Percentiles rank a stretch among this genome's conserved stretches.
These are phyloP conservation scores for Schizophyllum commune DNA, from an alignment of 1,284 basidiomycete species.

Conservation along the genomic window DNA sequence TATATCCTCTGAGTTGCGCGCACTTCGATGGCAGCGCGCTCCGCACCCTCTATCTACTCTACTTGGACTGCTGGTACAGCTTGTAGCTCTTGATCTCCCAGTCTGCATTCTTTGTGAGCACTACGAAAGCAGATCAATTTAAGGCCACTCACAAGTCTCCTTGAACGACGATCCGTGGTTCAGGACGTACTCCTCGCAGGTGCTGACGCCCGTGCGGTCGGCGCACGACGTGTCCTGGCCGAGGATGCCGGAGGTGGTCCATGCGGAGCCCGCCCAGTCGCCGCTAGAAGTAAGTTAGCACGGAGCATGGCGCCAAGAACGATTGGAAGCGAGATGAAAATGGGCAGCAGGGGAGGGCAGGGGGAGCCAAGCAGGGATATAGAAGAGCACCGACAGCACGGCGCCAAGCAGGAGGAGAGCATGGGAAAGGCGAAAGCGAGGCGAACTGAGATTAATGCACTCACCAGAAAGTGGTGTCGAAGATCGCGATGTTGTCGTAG, in stretches of 20 bases:
- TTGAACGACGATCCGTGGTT: constrained; percentile 62
- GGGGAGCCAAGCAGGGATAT: no score
- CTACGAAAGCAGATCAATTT: background rate
- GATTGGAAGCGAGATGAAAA: no score
- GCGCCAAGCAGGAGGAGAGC: background rate
- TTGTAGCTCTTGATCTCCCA: constrained; percentile 50
- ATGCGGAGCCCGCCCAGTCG: constrained; percentile 82
- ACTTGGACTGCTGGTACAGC: no score
- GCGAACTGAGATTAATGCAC: constrained; percentile 22
- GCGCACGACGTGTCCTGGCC: constrained; percentile 81
- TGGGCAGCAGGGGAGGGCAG: no score
- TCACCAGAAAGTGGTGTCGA: constrained; percentile 76
- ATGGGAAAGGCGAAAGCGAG: constrained; percentile 7
- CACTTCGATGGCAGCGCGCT: no score
- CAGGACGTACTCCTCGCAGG: constrained; percentile 71
- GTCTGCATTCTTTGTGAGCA: constrained; percentile 32
- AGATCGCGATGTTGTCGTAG: constrained; percentile 66
- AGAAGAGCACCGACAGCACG: no score
- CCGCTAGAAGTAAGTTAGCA: constrained; percentile 42
- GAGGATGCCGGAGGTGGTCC: constrained; percentile 60
- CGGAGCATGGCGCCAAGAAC: constrained; percentile 5
- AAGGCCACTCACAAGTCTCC: constrained; percentile 64
- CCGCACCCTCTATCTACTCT: no score
- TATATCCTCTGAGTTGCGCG: no score
- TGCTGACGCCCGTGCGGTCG: constrained; percentile 69